phyloP scores from a whole-genome alignment of 2,329 filamentous ascomycete genomes.

The Chaetomiaceae sp. region DNA sequence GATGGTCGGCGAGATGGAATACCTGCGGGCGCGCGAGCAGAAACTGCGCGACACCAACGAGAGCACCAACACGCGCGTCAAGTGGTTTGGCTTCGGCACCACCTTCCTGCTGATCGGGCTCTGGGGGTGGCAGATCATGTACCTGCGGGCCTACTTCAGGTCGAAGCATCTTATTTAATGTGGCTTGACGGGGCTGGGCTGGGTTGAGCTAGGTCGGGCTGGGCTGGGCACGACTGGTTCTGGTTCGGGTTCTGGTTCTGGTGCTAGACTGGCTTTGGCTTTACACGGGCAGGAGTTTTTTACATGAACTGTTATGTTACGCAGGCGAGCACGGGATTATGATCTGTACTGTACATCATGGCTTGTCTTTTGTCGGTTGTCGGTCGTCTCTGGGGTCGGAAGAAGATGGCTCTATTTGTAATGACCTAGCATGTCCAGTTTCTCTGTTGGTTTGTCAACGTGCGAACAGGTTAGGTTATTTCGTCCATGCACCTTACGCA shows the following conservation, averaged over 20 bases:
- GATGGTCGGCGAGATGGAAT: constrained; percentile 93
- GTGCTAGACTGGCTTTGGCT: constrained; percentile 20
- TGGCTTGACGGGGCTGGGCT: neutral
- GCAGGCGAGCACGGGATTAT: constrained; percentile 23
- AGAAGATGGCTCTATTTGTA: constrained; percentile 1
- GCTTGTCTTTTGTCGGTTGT: neutral
- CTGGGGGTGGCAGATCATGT: constrained; percentile 96
- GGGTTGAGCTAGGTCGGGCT: neutral
- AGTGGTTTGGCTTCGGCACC: constrained; percentile 95
- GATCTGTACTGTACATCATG: constrained; percentile 12
- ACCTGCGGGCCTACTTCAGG: constrained; percentile 95
- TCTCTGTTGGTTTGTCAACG: too few species aligned
- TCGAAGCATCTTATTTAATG: constrained; percentile 65
- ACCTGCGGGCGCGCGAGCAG: constrained; percentile 83
- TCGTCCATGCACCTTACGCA: too few species aligned
- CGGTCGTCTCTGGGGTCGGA: too few species aligned
- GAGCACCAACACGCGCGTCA: constrained; percentile 97
- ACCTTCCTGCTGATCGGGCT: constrained; percentile 86
- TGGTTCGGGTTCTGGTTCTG: too few species aligned
- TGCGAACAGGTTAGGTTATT: too few species aligned
- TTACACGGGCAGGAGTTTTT: constrained; percentile 21
- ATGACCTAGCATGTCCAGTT: too few species aligned
- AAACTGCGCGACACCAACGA: constrained; percentile 97
- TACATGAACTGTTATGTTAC: constrained; percentile 22
- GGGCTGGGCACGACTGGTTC: constrained; percentile 3